Conservation (phyloP, 148 eudicot genomes). For the Rhododendron griersonianum region DNA sequence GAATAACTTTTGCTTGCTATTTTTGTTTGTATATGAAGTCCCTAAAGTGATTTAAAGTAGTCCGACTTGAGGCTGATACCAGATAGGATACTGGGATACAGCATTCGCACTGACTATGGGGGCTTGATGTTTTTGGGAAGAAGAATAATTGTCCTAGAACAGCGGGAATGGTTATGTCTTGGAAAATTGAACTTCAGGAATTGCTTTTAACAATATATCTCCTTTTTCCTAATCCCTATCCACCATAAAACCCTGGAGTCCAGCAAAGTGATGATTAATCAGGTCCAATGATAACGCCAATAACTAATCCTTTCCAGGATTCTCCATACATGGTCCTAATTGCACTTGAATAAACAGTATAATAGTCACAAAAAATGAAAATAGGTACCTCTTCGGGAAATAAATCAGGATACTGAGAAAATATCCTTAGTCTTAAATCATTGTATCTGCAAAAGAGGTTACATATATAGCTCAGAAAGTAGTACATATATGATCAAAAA, state of each 20-base stretch:
- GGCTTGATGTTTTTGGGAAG: neutral
- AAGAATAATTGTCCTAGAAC: neutral
- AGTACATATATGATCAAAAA: neutral
- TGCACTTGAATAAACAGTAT: neutral
- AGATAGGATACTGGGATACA: neutral
- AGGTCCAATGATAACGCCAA: neutral
- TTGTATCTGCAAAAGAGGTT: constrained; percentile 60
- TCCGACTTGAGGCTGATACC: neutral
- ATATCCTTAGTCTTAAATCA: constrained; percentile 81
- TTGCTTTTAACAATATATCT: neutral
- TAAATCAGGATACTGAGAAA: constrained; percentile 83
- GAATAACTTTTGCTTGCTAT: neutral
- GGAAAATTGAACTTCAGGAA: neutral
- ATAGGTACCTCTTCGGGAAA: constrained; percentile 82
- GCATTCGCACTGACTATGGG: neutral
- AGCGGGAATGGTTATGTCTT: neutral
- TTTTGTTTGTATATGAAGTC: neutral
- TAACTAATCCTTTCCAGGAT: neutral
- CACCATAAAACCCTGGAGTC: neutral
- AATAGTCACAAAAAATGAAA: neutral
- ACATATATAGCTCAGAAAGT: neutral
- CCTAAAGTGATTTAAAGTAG: neutral
- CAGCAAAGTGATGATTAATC: neutral
- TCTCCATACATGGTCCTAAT: neutral
- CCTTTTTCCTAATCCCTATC: neutral